Base-by-base conservation (phyloP, 768 basidiomycete species). In the Suillus cothurnatus region DNA sequence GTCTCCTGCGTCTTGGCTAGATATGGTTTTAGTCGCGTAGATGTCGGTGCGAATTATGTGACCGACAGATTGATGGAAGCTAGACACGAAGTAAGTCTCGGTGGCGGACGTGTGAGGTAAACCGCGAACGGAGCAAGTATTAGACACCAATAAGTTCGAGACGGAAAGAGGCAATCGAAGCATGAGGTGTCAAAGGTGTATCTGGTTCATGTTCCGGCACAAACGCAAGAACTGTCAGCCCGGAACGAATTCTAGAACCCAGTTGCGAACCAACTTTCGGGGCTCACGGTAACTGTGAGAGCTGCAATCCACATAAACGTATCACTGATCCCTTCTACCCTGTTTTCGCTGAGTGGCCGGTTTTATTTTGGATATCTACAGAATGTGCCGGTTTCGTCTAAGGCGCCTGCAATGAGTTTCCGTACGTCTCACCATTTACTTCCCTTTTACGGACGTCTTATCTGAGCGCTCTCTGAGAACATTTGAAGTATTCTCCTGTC, bases 231-330 rank as follows among this genome's bases (percentile, higher is more conserved):
- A 75, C 72, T 6, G 79, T 71, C 11, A 89, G 86, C 7, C 86
- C 87, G 9, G 88, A 88, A 21, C 83, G 85, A 62, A 89, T 81
- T 63, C 82, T 86, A 23, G 83, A 80, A 14, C 91, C 90, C 15
- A 88, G 87, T 58, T 84, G 77, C 4, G 87, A 88, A 14, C 84
- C 85, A n/a, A 93, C 71, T 79, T 85, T 56, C 84, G 81, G n/a
- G 80, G 79, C 5, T 76, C 73, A 34, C 86, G 87, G 9, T 21
- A 9, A 82, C 80, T 8, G 86, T 84, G 47, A 93, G 77, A 0
- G 80, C 81, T 32, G 85, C 82, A 59, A 91, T 68, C 90, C 9
- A 45, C n/a, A 21, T 92, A 64, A 45, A 62, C 79, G 36, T 50
- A 4, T 9, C 34, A 90, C 78, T 0, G 68, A 68, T 66, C 79